phyloP scores from a whole-genome alignment of 495 filamentous ascomycete genomes.

The Annulohypoxylon bovei region DNA sequence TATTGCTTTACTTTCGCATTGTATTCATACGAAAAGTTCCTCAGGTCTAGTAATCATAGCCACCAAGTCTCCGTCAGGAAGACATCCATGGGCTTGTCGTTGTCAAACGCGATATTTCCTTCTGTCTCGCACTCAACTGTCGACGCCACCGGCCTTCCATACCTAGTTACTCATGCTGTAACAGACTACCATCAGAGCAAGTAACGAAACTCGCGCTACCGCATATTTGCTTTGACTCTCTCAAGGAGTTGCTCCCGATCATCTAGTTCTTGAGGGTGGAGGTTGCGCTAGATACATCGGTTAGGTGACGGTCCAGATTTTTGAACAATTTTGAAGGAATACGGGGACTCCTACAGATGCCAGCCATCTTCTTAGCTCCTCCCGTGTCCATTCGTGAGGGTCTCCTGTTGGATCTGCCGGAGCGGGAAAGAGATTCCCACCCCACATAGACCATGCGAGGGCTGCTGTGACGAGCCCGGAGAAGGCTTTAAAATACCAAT shows the following conservation, averaged over 20 bases:
- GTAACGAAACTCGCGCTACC: conserved; percentile 33
- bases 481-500: conserved; percentile 64
- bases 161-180: neutral
- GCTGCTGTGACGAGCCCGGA: conserved; percentile 85
- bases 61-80: neutral
- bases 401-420: conserved; percentile 81
- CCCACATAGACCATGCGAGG: conserved; percentile 85
- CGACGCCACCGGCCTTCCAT: neutral
- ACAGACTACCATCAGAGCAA: neutral
- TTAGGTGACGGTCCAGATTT: neutral
- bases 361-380: conserved; percentile 80
- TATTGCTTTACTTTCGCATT: neutral
- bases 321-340: neutral
- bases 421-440: conserved; percentile 78
- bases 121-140: neutral
- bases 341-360: conserved; percentile 66
- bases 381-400: conserved; percentile 75
- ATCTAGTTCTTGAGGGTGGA: conserved; percentile 71
- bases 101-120: neutral
- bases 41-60: neutral
- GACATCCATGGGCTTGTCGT: neutral
- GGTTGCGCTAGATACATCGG: conserved; percentile 66
- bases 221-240: conserved; percentile 81
- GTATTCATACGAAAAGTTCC: neutral
- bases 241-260: conserved; percentile 81